phyloP scores from a whole-genome alignment of 306 rosid species.

The Quercus bicolor region DNA sequence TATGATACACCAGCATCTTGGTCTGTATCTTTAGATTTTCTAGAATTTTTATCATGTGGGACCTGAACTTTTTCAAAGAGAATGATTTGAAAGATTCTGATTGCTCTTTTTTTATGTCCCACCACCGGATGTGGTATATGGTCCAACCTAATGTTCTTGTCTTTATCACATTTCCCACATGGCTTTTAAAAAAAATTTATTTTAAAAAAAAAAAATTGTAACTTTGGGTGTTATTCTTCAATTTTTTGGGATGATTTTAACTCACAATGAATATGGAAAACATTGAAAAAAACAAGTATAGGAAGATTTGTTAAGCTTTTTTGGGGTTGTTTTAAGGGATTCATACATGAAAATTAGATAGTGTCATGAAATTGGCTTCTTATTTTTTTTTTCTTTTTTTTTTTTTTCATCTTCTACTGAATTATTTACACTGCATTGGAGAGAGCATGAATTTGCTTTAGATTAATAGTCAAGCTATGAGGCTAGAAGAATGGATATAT shows the following conservation, averaged over 20 bases:
- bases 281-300: background rate
- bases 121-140: background rate
- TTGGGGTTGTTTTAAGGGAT: too few relatives aligned
- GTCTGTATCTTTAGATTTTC: background rate
- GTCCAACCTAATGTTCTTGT: background rate
- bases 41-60: background rate
- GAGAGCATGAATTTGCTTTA: background rate
- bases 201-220: background rate
- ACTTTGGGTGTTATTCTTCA: background rate
- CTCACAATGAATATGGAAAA: background rate
- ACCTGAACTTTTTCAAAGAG: background rate
- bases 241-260: background rate
- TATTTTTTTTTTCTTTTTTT: too few relatives aligned
- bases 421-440: background rate
- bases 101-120: background rate
- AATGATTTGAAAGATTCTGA: background rate
- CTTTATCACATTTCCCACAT: background rate
- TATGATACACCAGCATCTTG: too few relatives aligned
- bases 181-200: too few relatives aligned
- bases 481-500: background rate
- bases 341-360: background rate
- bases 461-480: background rate
- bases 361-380: background rate
- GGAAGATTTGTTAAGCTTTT: background rate
- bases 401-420: background rate